Evolutionary conservation across 1,139 yeast species (phyloP), one percentile per base, ranked within the genome.

Genomic region (Protomyces macrosporus): DNA sequence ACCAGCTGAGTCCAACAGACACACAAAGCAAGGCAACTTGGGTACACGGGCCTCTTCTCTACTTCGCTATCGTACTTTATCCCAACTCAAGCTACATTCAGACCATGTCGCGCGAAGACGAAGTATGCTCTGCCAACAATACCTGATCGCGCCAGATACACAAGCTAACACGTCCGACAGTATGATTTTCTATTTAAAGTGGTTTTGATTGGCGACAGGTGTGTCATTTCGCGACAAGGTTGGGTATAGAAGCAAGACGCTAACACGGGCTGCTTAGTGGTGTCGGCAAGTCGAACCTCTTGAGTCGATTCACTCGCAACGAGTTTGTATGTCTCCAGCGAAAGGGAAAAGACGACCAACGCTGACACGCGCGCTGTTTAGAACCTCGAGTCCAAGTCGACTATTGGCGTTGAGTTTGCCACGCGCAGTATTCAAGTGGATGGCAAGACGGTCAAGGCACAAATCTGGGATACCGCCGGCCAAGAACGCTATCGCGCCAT

Each of bases 381-480:
- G 62, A 90, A 91, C 77, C 82, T 91, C 70, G 98, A 93, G 75
- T 87, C 95, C 52, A 87, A 95, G 75, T 87, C 96, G 63, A 93
- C 98, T 34, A 95, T 93, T 72, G 98, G 98, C 59, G 98, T 93
- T 57, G 98, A 95, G 76, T 95, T 93, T 79, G 98, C 98, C 55
- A 95, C 98, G 48, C 83, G 97, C 75, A 91, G 98, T 2, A 85
- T 93, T 65, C 95, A 88, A 72, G 91, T 93, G 65, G 98, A 93
- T 72, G 96, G 95, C 66, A 93, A 91, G 77, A 82, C 95, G 73
- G 90, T 95, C 73, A 93, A 93, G 77, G 97, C 98, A 6, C 98
- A 95, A 76, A 90, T 93, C 73, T 93, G 98, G 98, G 98, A 93
- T 76, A 93, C 98, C 36, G 98, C 98, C 1, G 98, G 98, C 66